These are phyloP conservation scores for Simplicillium sp. DNA, from an alignment of 2,329 filamentous ascomycete genomes.

Conservation along the genomic window DNA sequence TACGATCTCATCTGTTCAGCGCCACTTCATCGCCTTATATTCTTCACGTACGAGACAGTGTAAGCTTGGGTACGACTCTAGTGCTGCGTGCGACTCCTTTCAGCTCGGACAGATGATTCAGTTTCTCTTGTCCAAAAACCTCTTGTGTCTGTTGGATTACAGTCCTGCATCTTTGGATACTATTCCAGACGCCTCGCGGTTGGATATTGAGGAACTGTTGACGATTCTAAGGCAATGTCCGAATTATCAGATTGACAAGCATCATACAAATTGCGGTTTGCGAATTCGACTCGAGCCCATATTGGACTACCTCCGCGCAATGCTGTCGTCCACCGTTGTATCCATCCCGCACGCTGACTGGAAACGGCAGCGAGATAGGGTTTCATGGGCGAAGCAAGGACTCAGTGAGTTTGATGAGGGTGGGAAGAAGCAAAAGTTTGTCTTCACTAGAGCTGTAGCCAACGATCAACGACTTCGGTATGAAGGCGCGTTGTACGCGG, in stretches of 20 bases:
- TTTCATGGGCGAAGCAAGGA: conserved; percentile 28
- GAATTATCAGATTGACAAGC: conserved; percentile 63
- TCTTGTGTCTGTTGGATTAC: conserved; percentile 51
- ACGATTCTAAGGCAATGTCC: conserved; percentile 55
- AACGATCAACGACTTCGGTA: conserved; percentile 39
- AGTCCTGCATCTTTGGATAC: conserved; percentile 34
- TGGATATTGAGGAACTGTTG: conserved; percentile 54
- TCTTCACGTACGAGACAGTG: conserved; percentile 60
- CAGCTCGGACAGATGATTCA: conserved; percentile 71
- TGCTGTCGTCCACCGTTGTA: conserved; percentile 38
- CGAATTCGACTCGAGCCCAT: conserved; percentile 56
- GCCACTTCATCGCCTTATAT: conserved; percentile 59
- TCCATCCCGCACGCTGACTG: conserved; percentile 35
- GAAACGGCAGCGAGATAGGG: conserved; percentile 28
- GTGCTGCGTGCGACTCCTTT: conserved; percentile 63
- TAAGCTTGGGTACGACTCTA: conserved; percentile 65
- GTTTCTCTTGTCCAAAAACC: conserved; percentile 54
- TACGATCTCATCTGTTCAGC: conserved; percentile 59
- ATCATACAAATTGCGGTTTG: conserved; percentile 66
- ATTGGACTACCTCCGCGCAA: conserved; percentile 52
- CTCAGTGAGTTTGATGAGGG: background rate
- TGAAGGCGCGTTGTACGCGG: conserved; percentile 37
- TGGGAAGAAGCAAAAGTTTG: conserved; percentile 22
- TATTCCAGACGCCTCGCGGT: conserved; percentile 39
- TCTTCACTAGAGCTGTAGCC: conserved; percentile 40